Evolutionary conservation across 768 basidiomycete species (phyloP).

Genomic region (Leccinum sublutescens): DNA sequence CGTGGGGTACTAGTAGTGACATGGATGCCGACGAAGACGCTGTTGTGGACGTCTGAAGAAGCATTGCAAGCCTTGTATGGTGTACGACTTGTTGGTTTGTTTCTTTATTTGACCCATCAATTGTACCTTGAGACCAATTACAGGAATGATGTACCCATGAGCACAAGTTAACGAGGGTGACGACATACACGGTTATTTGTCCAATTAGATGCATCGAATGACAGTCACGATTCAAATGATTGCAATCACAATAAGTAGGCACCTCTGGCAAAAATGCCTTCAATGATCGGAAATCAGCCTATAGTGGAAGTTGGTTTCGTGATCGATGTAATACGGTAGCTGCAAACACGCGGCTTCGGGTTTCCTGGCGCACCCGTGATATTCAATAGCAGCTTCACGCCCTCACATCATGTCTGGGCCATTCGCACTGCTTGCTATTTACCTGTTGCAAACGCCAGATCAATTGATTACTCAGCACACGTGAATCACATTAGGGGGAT

Average conservation of each 20-base stretch:
- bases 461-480: neutral
- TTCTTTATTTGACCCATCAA: conserved; percentile 7
- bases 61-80: conserved; percentile 5
- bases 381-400: neutral
- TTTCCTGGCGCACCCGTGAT: neutral
- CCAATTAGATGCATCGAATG: neutral
- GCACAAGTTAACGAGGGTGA: neutral
- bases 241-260: neutral
- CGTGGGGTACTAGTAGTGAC: conserved; percentile 20
- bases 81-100: conserved; percentile 24
- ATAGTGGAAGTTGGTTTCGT: neutral
- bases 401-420: neutral
- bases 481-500: neutral
- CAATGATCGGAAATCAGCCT: neutral
- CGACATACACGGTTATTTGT: neutral
- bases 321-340: neutral
- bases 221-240: neutral
- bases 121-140: conserved; percentile 24
- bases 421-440: neutral
- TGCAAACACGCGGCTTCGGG: neutral
- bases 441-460: no score
- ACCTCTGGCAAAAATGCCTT: neutral
- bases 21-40: conserved; percentile 20
- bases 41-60: conserved; percentile 19
- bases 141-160: neutral